Evolutionary conservation across 176 grass and related monocot species (phyloP).

Genomic region (Phoenix dactylifera): DNA sequence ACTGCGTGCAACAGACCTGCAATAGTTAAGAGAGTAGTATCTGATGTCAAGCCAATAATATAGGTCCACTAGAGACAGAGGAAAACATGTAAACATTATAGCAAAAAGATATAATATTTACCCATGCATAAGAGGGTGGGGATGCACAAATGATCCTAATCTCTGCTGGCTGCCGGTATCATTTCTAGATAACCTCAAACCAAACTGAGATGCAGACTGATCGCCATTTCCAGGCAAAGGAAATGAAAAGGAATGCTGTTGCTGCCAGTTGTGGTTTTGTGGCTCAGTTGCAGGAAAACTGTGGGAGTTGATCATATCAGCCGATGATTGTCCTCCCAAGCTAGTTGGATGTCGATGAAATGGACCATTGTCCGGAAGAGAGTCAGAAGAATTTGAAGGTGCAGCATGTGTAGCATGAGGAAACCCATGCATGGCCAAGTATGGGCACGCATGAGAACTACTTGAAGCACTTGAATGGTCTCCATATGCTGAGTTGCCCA

Average conservation of each 20-base stretch:
- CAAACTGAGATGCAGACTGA: slow-evolving; percentile 51
- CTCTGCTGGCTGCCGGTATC: slow-evolving; percentile 49
- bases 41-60: too few species aligned
- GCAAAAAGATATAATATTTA: slow-evolving; percentile 20
- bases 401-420: slow-evolving; percentile 44
- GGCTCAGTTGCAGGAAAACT: slow-evolving; percentile 44
- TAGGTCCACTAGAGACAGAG: too few species aligned
- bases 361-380: slow-evolving; percentile 39
- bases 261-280: slow-evolving; percentile 60
- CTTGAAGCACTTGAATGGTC: slow-evolving; percentile 58
- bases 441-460: slow-evolving; percentile 66
- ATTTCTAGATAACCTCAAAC: slow-evolving; percentile 48
- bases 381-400: slow-evolving; percentile 46
- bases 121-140: slow-evolving; percentile 56
- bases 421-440: slow-evolving; percentile 52
- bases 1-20: slow-evolving; percentile 50
- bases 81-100: neutral
- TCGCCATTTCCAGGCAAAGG: slow-evolving; percentile 53
- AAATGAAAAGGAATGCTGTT: slow-evolving; percentile 46
- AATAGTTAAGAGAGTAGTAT: neutral
- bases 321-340: slow-evolving; percentile 38
- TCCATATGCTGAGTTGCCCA: slow-evolving; percentile 27
- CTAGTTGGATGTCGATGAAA: slow-evolving; percentile 53
- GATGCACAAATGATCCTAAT: slow-evolving; percentile 62
- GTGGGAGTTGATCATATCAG: slow-evolving; percentile 43